A percentile compares a stretch with the other conserved stretches of the same genome.
phyloP scores from a whole-genome alignment of 75 land plant genomes.

The Azolla pinnata region DNA sequence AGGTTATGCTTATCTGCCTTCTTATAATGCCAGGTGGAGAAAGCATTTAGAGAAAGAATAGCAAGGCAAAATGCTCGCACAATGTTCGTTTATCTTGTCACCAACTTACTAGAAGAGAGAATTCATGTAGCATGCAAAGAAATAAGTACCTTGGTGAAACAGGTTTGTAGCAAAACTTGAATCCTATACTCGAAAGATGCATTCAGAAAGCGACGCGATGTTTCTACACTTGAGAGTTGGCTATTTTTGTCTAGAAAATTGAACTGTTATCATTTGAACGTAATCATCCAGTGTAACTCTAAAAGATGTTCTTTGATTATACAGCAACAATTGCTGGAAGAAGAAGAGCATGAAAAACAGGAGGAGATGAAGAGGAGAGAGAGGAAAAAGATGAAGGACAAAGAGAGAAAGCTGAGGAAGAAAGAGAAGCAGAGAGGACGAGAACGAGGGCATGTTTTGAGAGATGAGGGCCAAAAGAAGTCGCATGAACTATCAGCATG shows the following conservation, averaged over 20 bases:
- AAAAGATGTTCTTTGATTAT: background rate
- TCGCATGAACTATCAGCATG: conserved; percentile 12
- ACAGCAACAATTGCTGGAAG: conserved; percentile 94
- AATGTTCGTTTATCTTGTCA: conserved; percentile 82
- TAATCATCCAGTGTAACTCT: background rate
- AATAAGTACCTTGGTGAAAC: conserved; percentile 88
- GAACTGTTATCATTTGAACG: background rate
- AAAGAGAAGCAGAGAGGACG: conserved; percentile 81
- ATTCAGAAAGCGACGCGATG: background rate
- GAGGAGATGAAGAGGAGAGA: conserved; percentile 94
- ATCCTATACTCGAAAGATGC: background rate
- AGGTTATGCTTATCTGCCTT: too few species aligned
- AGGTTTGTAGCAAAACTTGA: conserved; percentile 36
- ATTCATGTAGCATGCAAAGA: conserved; percentile 98
- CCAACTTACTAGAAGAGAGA: conserved; percentile 87
- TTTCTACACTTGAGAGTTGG: too few species aligned
- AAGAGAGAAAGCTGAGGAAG: conserved; percentile 84
- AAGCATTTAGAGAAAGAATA: conserved; percentile 97
- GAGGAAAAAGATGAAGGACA: conserved; percentile 75
- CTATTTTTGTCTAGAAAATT: too few species aligned
- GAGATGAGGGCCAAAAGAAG: conserved; percentile 30
- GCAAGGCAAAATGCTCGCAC: conserved; percentile 99
- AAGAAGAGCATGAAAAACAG: conserved; percentile 91
- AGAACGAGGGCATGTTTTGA: conserved; percentile 63
- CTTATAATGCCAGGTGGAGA: conserved; percentile 88